These are phyloP conservation scores for Mitragyna speciosa DNA, from an alignment of 257 asterid genomes.

Conservation along the genomic window DNA sequence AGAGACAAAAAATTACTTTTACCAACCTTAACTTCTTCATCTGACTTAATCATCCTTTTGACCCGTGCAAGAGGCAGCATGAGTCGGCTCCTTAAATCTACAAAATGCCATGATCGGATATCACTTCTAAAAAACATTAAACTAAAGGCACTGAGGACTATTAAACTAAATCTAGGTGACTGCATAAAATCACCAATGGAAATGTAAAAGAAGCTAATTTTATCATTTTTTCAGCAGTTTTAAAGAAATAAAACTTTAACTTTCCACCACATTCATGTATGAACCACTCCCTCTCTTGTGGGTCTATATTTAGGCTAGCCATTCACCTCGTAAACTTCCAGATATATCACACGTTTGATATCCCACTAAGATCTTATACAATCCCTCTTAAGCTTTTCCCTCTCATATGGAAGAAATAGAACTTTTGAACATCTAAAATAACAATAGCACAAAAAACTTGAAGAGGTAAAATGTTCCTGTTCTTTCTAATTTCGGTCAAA, in stretches of 20 bases:
- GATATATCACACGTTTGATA: neutral
- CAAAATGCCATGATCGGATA: slow-evolving; percentile 3
- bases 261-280: too few relatives aligned
- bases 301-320: neutral
- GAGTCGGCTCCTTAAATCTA: slow-evolving; percentile 27
- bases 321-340: neutral
- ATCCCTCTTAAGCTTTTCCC: neutral
- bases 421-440: neutral
- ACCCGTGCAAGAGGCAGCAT: slow-evolving; percentile 42
- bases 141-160: too few relatives aligned
- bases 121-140: neutral
- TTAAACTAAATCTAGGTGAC: neutral
- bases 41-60: slow-evolving; percentile 40
- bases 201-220: neutral
- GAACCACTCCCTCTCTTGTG: neutral
- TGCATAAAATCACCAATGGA: neutral
- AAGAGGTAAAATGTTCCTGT: neutral
- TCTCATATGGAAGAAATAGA: neutral
- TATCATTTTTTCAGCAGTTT: neutral
- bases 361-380: too few relatives aligned
- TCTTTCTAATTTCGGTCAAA: neutral
- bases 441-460: neutral
- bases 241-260: neutral
- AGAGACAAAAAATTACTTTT: too few relatives aligned
- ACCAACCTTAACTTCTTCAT: slow-evolving; percentile 37